phyloP scores from a whole-genome alignment of 1,284 basidiomycete species.

The Flammula alnicola region DNA sequence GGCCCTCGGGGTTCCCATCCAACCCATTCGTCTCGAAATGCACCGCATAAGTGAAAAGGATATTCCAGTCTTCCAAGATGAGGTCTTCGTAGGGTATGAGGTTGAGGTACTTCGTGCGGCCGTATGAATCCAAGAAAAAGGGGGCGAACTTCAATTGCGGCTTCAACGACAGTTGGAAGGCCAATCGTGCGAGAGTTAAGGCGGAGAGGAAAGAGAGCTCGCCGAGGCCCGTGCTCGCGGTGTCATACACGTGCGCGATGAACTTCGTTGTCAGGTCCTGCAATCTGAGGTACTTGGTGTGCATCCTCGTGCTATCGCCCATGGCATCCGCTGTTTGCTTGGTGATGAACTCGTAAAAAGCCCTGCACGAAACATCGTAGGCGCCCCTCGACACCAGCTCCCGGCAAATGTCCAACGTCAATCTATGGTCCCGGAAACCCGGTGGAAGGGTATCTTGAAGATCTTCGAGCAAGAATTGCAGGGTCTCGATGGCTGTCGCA shows the following conservation, averaged over 20 bases:
- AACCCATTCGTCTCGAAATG: conserved; percentile 30
- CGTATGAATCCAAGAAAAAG: conserved; percentile 40
- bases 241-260: conserved; percentile 16
- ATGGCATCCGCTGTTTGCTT: not conserved
- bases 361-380: conserved; percentile 10
- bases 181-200: conserved; percentile 20
- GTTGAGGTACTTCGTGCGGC: conserved; percentile 24
- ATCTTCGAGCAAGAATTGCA: conserved; percentile 23
- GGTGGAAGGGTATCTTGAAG: not conserved
- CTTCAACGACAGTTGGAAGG: conserved; percentile 15
- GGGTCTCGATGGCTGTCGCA: conserved; percentile 15
- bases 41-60: conserved; percentile 36
- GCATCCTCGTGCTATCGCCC: not conserved
- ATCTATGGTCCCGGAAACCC: conserved; percentile 8
- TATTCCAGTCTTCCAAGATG: conserved; percentile 36
- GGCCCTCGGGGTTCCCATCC: conserved; percentile 18
- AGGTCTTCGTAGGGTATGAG: conserved; percentile 28
- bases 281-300: too few species aligned
- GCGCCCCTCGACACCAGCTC: conserved; percentile 30
- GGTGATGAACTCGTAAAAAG: conserved; percentile 11
- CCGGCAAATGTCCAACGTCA: conserved; percentile 24
- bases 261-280: conserved; percentile 14
- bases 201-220: conserved; percentile 21
- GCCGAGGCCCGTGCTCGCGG: conserved; percentile 11
- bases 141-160: conserved; percentile 26